Conservation (phyloP, 2,329 filamentous ascomycete species). For the Endothia cerciana region DNA sequence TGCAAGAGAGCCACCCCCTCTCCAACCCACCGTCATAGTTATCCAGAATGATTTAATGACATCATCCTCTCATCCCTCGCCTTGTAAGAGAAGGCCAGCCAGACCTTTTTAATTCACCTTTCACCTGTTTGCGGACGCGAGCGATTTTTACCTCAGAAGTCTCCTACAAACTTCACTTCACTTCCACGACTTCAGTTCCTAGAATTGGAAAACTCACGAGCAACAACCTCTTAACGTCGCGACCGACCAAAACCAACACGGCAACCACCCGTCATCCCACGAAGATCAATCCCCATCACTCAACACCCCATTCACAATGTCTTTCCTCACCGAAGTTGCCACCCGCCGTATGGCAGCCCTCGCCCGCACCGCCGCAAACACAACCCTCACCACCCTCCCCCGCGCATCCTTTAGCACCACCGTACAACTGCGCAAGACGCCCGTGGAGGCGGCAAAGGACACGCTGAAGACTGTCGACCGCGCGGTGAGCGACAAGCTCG, state of each 20-base stretch:
- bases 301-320: slow-evolving; percentile 45
- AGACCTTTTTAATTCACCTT: background rate
- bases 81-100: background rate
- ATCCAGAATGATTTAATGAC: background rate
- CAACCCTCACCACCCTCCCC: slow-evolving; percentile 39
- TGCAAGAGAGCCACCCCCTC: background rate
- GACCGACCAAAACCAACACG: slow-evolving; percentile 11
- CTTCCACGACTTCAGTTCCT: background rate
- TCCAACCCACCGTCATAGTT: slow-evolving; percentile 1
- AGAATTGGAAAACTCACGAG: background rate
- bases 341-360: slow-evolving; percentile 48
- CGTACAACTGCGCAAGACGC: slow-evolving; percentile 49
- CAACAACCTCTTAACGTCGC: background rate
- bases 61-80: background rate
- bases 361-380: slow-evolving; percentile 43
- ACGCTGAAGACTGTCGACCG: slow-evolving; percentile 63
- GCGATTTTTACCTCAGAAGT: background rate
- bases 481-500: slow-evolving; percentile 62
- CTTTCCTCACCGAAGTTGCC: slow-evolving; percentile 54
- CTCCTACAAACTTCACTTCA: background rate
- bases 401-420: slow-evolving; percentile 56
- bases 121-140: background rate
- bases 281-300: slow-evolving; percentile 3
- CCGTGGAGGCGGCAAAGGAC: slow-evolving; percentile 61
- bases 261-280: slow-evolving; percentile 18